phyloP scores from a whole-genome alignment of 148 eudicot genomes.

The Euryodendron excelsum region DNA sequence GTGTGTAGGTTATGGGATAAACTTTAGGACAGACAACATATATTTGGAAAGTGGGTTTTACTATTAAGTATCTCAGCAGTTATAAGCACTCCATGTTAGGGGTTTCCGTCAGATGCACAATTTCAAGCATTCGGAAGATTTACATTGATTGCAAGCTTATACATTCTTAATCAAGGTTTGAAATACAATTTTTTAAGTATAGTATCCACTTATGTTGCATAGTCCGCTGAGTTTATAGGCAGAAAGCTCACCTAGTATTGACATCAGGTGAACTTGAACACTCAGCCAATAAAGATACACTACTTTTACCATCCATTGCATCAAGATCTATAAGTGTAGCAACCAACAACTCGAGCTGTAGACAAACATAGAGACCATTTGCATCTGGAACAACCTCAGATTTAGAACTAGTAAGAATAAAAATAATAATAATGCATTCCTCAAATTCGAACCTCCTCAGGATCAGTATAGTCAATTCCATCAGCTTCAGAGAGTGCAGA shows the following conservation, averaged over 20 bases:
- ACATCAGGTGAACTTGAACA: constrained; percentile 93
- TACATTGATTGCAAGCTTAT: background rate
- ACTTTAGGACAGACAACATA: background rate
- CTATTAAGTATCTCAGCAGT: background rate
- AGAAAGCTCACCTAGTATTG: constrained; percentile 62
- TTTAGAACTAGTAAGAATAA: background rate
- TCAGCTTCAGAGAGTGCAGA: constrained; percentile 93
- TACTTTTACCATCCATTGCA: constrained; percentile 98
- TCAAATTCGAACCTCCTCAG: constrained; percentile 72
- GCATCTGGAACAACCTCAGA: background rate
- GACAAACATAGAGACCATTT: background rate
- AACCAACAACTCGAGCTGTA: constrained; percentile 87
- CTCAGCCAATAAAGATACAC: constrained; percentile 84
- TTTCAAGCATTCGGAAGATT: background rate
- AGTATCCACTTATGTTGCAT: background rate
- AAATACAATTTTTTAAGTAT: background rate
- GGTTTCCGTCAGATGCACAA: background rate
- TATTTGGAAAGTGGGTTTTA: background rate
- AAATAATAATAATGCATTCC: constrained; percentile 8
- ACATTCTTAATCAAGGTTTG: background rate
- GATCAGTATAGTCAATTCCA: constrained; percentile 93
- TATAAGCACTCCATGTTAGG: background rate
- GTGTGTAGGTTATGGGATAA: too few relatives aligned
- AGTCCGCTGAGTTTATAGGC: too few relatives aligned
- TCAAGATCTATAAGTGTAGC: constrained; percentile 93